Percentiles rank a stretch among this genome's conserved stretches.
Evolutionary conservation across 257 asterid species (phyloP).

Genomic region (Lithospermum erythrorhizon): DNA sequence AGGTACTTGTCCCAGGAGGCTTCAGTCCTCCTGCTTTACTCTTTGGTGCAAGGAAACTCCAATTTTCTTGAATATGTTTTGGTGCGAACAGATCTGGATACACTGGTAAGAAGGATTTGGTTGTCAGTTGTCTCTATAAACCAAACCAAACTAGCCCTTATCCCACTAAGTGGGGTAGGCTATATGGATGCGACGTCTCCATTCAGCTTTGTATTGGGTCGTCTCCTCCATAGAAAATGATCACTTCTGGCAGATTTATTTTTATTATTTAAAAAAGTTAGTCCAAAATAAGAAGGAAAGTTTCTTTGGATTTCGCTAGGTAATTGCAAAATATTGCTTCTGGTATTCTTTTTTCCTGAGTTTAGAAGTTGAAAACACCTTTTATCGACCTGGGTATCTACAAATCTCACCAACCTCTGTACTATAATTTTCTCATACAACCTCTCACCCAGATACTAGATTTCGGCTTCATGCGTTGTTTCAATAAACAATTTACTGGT

Average conservation of each 20-base stretch:
- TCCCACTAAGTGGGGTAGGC: no score
- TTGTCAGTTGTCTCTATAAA: no score
- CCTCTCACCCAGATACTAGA: neutral
- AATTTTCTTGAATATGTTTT: slow-evolving; percentile 85
- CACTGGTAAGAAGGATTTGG: slow-evolving; percentile 57
- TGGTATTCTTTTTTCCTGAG: neutral
- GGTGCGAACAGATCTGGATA: slow-evolving; percentile 96
- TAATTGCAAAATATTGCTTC: neutral
- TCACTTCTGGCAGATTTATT: neutral
- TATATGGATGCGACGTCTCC: no score
- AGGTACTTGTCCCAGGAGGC: slow-evolving; percentile 86
- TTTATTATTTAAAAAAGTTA: no score
- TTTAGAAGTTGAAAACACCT: no score
- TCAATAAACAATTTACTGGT: neutral
- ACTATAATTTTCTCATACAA: neutral
- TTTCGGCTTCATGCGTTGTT: neutral
- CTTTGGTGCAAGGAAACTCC: slow-evolving; percentile 88
- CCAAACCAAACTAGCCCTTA: no score
- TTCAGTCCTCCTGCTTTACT: slow-evolving; percentile 82
- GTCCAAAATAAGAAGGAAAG: neutral
- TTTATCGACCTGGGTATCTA: no score
- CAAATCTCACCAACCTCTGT: no score
- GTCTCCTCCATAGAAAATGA: neutral
- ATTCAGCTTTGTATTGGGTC: no score
- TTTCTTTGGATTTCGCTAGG: neutral